Percentiles rank a stretch among this genome's conserved stretches.
These are phyloP conservation scores for Fusarium tanahbumbuense DNA, from an alignment of 2,329 filamentous ascomycete genomes.

Conservation along the genomic window DNA sequence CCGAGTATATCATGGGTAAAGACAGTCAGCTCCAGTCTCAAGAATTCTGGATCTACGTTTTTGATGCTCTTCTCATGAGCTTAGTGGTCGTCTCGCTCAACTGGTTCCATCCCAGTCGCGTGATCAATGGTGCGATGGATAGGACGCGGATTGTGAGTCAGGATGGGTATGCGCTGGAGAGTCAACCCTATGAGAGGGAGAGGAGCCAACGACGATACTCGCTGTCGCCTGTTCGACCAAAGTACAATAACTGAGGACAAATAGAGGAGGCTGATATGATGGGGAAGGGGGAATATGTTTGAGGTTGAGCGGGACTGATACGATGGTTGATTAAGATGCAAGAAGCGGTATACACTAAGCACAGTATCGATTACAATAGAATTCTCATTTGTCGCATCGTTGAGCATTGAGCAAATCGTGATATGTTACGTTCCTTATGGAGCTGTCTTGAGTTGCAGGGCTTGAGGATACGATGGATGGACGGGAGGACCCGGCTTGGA, in stretches of 20 bases:
- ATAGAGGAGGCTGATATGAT: not conserved
- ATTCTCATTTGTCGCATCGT: conserved; percentile 12
- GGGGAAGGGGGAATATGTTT: not conserved
- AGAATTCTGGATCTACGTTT: conserved; percentile 53
- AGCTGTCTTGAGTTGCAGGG: conserved; percentile 8
- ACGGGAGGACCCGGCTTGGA: conserved; percentile 12
- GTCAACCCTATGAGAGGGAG: conserved; percentile 24
- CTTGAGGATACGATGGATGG: conserved; percentile 1
- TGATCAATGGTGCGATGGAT: conserved; percentile 36
- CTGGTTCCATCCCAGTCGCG: conserved; percentile 45
- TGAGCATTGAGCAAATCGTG: not conserved
- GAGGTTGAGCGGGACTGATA: conserved; percentile 12
- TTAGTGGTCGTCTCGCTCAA: conserved; percentile 45
- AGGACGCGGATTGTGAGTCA: conserved; percentile 39
- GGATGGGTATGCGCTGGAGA: conserved; percentile 45
- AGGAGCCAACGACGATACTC: conserved; percentile 7
- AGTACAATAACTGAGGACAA: not conserved
- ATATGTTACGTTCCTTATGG: not conserved
- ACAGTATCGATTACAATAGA: conserved; percentile 8
- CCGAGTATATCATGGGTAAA: conserved; percentile 56
- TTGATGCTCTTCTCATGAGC: conserved; percentile 54
- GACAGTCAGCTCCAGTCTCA: conserved; percentile 50
- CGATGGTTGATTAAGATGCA: not conserved
- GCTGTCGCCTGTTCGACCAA: conserved; percentile 26
- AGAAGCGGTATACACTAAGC: not conserved